phyloP scores from a whole-genome alignment of 2,329 filamentous ascomycete species.

The Allantophomopsis cytisporea region DNA sequence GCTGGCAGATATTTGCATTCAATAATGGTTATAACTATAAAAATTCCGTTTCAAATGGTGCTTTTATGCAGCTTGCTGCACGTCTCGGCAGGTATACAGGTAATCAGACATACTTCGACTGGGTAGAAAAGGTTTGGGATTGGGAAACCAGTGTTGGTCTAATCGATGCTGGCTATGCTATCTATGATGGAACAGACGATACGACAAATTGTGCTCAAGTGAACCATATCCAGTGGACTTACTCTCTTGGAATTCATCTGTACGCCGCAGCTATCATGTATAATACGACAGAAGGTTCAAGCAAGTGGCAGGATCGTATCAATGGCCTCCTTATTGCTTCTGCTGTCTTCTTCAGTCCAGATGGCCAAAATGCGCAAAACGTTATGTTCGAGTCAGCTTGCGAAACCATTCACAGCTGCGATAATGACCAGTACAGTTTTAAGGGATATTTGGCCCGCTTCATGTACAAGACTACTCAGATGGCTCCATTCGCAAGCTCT shows the following conservation, averaged over 20 bases:
- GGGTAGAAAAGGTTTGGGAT: conserved; percentile 54
- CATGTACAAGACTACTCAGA: conserved; percentile 41
- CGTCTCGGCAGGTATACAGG: conserved; percentile 59
- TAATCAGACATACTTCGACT: conserved; percentile 50
- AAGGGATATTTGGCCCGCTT: conserved; percentile 55
- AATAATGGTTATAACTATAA: conserved; percentile 77
- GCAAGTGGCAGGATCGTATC: conserved; percentile 39
- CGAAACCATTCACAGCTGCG: conserved; percentile 41
- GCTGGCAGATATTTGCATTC: conserved; percentile 69
- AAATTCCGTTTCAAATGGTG: conserved; percentile 68
- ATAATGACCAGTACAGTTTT: conserved; percentile 51
- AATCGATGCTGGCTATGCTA: conserved; percentile 36
- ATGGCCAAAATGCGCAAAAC: conserved; percentile 33
- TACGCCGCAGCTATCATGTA: conserved; percentile 51
- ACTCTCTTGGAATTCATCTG: conserved; percentile 51
- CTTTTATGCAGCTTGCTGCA: conserved; percentile 71
- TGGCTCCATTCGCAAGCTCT: conserved; percentile 38
- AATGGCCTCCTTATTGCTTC: conserved; percentile 36
- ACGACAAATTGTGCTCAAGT: conserved; percentile 32
- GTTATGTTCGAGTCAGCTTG: conserved; percentile 57
- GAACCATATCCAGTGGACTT: conserved; percentile 47
- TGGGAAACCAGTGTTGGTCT: conserved; percentile 46
- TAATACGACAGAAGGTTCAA: conserved; percentile 38
- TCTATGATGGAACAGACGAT: conserved; percentile 50
- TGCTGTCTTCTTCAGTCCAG: conserved; percentile 35